Evolutionary conservation across 2,329 filamentous ascomycete genomes (phyloP).

Genomic region (Colletotrichum filicis): DNA sequence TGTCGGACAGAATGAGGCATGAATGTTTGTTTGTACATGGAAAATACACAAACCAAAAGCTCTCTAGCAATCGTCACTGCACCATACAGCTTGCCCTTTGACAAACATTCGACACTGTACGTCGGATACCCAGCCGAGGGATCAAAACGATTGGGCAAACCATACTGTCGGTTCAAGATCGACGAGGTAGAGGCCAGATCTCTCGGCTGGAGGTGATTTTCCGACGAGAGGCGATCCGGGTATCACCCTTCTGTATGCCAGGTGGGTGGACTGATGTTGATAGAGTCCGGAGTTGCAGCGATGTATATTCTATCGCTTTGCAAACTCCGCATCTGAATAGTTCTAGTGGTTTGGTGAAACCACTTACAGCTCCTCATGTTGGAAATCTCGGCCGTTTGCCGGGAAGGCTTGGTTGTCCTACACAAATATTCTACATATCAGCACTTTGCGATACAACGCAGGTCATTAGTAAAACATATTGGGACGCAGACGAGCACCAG

Average conservation of each 20-base stretch:
- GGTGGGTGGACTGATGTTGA: background rate
- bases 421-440: background rate
- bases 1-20: conserved; percentile 1
- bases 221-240: background rate
- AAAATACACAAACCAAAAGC: conserved; percentile 1
- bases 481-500: background rate
- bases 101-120: background rate
- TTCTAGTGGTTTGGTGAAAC: background rate
- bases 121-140: background rate
- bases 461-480: background rate
- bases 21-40: conserved; percentile 4
- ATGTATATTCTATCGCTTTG: background rate
- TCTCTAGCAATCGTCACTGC: conserved; percentile 9
- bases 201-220: background rate
- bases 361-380: background rate
- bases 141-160: background rate
- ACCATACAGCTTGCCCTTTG: background rate
- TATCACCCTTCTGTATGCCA: background rate
- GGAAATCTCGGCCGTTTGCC: background rate
- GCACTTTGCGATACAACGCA: background rate
- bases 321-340: background rate
- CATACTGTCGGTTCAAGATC: background rate
- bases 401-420: background rate
- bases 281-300: background rate
- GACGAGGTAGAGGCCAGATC: background rate